Conservation (phyloP, 2,329 filamentous ascomycete species). For the Fusarium nygamai region DNA sequence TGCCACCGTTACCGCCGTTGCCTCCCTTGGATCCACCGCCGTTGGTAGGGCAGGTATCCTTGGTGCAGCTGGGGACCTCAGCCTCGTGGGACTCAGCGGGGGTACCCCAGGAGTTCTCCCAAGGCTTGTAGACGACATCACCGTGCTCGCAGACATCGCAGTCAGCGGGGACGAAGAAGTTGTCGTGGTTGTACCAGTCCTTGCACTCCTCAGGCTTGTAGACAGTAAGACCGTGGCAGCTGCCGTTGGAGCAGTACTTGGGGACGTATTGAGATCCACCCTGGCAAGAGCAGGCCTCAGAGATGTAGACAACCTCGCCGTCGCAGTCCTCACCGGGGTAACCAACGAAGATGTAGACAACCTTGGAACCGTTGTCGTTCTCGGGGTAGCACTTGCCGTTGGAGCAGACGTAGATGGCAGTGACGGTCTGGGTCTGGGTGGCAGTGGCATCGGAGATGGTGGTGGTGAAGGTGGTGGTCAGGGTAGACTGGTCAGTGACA, state of each 20-base stretch:
- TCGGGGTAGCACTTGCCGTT: constrained; percentile 28
- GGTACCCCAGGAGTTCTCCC: constrained; percentile 23
- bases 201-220: constrained; percentile 38
- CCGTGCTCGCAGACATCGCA: constrained; percentile 27
- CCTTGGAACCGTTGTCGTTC: not conserved
- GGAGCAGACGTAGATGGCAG: constrained; percentile 33
- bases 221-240: constrained; percentile 34
- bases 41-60: constrained; percentile 3
- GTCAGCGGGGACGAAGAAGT: constrained; percentile 26
- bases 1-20: not conserved
- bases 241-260: constrained; percentile 22
- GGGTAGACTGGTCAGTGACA: constrained; percentile 25
- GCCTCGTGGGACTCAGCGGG: constrained; percentile 9
- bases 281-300: constrained; percentile 31
- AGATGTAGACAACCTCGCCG: constrained; percentile 33
- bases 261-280: constrained; percentile 35
- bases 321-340: constrained; percentile 32
- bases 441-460: constrained; percentile 17
- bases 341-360: constrained; percentile 34
- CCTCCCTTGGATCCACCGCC: not conserved
- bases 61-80: constrained; percentile 6
- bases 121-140: constrained; percentile 39
- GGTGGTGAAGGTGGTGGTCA: constrained; percentile 34
- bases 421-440: constrained; percentile 28
- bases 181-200: constrained; percentile 20